Percentiles rank a stretch among this genome's conserved stretches.
phyloP scores from a whole-genome alignment of 1,284 basidiomycete genomes.

The Schizophyllum amplum region DNA sequence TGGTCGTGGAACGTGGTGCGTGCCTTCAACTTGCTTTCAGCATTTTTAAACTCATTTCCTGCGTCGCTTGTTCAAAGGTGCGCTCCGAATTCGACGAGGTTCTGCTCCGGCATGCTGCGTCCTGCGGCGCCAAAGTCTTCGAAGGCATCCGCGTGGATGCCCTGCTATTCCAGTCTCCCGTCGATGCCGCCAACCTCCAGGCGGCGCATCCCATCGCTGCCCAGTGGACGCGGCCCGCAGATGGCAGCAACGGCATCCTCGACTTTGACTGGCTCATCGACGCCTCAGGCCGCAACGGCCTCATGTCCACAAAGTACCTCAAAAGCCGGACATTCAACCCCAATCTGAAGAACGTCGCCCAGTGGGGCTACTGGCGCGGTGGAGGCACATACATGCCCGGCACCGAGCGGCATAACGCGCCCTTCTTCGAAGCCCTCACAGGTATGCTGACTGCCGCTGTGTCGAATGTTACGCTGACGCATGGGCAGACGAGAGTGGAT shows the following conservation, averaged over 20 bases:
- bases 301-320: slow-evolving; percentile 42
- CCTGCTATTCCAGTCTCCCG: slow-evolving; percentile 27
- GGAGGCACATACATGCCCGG: slow-evolving; percentile 26
- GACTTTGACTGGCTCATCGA: slow-evolving; percentile 39
- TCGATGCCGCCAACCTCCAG: slow-evolving; percentile 17
- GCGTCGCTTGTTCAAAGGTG: slow-evolving; percentile 17
- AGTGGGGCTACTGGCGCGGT: slow-evolving; percentile 46
- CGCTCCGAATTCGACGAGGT: slow-evolving; percentile 27
- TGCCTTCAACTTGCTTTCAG: slow-evolving; percentile 4
- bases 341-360: slow-evolving; percentile 37
- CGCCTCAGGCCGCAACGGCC: slow-evolving; percentile 36
- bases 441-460: slow-evolving; percentile 15
- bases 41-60: neutral
- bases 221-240: slow-evolving; percentile 25
- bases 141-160: slow-evolving; percentile 31
- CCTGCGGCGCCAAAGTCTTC: slow-evolving; percentile 28
- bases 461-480: neutral
- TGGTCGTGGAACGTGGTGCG: slow-evolving; percentile 36
- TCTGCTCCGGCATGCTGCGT: slow-evolving; percentile 23
- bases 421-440: slow-evolving; percentile 33
- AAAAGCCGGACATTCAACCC: slow-evolving; percentile 37
- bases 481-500: slow-evolving; percentile 26
- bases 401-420: slow-evolving; percentile 26
- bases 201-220: slow-evolving; percentile 29
- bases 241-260: slow-evolving; percentile 23